Conservation (phyloP, 2,329 filamentous ascomycete genomes). For the Pezicula rhizophila region DNA sequence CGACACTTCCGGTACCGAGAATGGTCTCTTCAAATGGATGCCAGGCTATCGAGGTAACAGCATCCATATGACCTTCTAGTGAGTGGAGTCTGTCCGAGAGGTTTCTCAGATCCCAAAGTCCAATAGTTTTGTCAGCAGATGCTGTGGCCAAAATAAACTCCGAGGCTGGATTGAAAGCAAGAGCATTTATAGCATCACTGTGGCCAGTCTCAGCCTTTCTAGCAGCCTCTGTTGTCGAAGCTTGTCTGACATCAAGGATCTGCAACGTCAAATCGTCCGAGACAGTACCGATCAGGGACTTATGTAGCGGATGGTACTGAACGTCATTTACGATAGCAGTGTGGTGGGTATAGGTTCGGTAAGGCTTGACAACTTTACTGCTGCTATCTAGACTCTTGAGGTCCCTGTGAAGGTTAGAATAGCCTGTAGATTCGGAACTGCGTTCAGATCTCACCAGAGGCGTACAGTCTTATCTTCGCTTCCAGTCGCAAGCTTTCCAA, state of each 20-base stretch:
- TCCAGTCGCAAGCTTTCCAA: slow-evolving; percentile 79
- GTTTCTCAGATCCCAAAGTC: slow-evolving; percentile 90
- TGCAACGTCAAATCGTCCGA: slow-evolving; percentile 93
- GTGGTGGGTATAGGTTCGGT: slow-evolving; percentile 79
- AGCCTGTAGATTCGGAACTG: background rate
- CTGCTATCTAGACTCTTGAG: slow-evolving; percentile 67
- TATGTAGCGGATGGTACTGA: slow-evolving; percentile 84
- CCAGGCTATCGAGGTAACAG: slow-evolving; percentile 90
- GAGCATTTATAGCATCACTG: slow-evolving; percentile 87
- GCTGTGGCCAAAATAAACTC: slow-evolving; percentile 88
- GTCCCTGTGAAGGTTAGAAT: slow-evolving; percentile 50
- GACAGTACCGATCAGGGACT: slow-evolving; percentile 81
- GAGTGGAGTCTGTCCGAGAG: slow-evolving; percentile 85
- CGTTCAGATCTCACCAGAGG: slow-evolving; percentile 60
- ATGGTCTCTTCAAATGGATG: slow-evolving; percentile 87
- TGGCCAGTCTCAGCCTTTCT: slow-evolving; percentile 67
- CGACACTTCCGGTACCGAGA: slow-evolving; percentile 85
- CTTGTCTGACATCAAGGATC: slow-evolving; percentile 77
- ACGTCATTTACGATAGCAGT: slow-evolving; percentile 92
- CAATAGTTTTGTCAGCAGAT: slow-evolving; percentile 91
- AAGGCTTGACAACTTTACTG: slow-evolving; percentile 64
- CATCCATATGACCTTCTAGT: slow-evolving; percentile 80
- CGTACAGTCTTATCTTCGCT: slow-evolving; percentile 89
- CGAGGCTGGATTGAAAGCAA: slow-evolving; percentile 89
- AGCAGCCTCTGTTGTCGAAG: slow-evolving; percentile 59